A percentile compares a stretch with the other conserved stretches of the same genome.
phyloP scores from a whole-genome alignment of 2,329 filamentous ascomycete species.

The Colletotrichum chrysophilum region DNA sequence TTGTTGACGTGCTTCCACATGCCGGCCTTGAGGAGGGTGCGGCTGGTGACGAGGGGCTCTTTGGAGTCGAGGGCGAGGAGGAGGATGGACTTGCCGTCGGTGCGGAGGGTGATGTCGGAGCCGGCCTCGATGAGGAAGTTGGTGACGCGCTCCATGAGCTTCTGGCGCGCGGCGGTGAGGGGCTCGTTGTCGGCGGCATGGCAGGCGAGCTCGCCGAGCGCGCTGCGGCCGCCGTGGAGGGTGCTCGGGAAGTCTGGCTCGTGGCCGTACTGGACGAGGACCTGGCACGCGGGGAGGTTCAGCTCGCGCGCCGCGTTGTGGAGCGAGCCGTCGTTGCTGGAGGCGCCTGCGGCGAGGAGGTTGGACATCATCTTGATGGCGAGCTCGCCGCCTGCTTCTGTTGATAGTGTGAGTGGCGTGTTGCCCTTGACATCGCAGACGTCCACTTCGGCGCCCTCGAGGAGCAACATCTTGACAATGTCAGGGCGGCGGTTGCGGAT shows the following conservation, averaged over 20 bases:
- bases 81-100: conserved; percentile 62
- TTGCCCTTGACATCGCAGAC: conserved; percentile 60
- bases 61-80: conserved; percentile 64
- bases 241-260: conserved; percentile 70
- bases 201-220: conserved; percentile 67
- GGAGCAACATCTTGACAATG: conserved; percentile 60
- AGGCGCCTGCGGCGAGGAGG: conserved; percentile 60
- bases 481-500: conserved; percentile 62
- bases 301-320: conserved; percentile 68
- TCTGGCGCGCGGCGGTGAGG: conserved; percentile 52
- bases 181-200: conserved; percentile 53
- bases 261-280: conserved; percentile 64
- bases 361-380: conserved; percentile 59
- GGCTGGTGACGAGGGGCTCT: conserved; percentile 60
- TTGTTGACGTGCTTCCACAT: conserved; percentile 71
- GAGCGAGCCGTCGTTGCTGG: conserved; percentile 68
- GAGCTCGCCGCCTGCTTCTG: conserved; percentile 57
- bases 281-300: conserved; percentile 59
- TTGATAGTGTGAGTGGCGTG: conserved; percentile 66
- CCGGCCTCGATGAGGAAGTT: conserved; percentile 59
- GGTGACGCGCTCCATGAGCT: conserved; percentile 63
- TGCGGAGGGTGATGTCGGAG: conserved; percentile 60
- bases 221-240: conserved; percentile 66
- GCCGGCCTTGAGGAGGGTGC: conserved; percentile 64
- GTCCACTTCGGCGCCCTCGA: conserved; percentile 65